These are phyloP conservation scores for Colletotrichum siamense DNA, from an alignment of 2,329 filamentous ascomycete genomes.

Conservation along the genomic window DNA sequence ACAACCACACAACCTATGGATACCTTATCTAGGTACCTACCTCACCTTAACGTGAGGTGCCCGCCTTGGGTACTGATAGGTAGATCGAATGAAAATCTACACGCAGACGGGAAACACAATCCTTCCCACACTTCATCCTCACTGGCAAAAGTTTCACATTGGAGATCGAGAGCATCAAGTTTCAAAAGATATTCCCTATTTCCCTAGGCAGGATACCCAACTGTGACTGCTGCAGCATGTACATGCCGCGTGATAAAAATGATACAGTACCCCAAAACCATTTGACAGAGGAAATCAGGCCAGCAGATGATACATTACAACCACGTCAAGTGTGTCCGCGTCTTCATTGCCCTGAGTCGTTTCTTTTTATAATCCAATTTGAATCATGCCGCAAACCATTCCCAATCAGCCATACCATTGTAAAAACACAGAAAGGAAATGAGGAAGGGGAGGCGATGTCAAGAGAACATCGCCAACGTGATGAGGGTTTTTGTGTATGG, in stretches of 20 bases:
- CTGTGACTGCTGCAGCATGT: neutral
- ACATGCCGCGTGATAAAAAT: neutral
- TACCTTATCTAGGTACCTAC: no score
- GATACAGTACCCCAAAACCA: neutral
- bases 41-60: no score
- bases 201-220: neutral
- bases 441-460: neutral
- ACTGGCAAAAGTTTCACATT: neutral
- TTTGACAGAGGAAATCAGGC: neutral
- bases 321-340: neutral
- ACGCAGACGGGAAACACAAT: neutral
- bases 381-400: neutral
- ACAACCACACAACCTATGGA: neutral
- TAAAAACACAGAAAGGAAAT: neutral
- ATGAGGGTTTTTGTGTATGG: neutral
- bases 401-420: neutral
- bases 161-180: neutral
- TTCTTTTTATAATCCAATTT: neutral
- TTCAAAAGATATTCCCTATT: neutral
- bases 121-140: neutral
- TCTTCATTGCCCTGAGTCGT: neutral
- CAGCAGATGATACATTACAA: conserved; percentile 1
- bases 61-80: no score
- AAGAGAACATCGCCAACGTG: neutral
- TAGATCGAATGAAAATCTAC: neutral